Evolutionary conservation across 352 stramenopile species (phyloP).

Genomic region (Pseudoperonospora humuli): DNA sequence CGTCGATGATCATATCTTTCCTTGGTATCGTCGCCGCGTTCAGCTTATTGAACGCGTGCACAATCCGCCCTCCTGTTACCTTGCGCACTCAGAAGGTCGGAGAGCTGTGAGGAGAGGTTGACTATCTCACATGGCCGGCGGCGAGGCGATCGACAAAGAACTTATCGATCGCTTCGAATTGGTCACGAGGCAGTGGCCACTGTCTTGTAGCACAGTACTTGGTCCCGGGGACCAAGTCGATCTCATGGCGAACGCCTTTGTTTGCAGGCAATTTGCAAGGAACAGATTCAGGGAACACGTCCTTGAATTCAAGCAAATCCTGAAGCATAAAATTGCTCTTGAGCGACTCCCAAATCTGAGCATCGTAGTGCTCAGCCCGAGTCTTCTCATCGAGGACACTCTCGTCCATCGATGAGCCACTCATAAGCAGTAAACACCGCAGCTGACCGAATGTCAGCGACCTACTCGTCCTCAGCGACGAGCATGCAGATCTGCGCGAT

Average conservation of each 20-base stretch:
- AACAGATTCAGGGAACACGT: neutral
- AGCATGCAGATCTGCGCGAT: neutral
- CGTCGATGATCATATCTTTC: too few relatives aligned
- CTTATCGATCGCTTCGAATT: neutral
- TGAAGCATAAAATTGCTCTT: neutral
- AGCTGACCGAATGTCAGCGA: neutral
- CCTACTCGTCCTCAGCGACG: neutral
- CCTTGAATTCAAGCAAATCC: neutral
- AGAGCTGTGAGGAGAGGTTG: neutral
- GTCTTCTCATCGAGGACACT: neutral
- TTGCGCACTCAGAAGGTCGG: neutral
- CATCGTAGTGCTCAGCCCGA: neutral
- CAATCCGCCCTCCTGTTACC: neutral
- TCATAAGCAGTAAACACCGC: neutral
- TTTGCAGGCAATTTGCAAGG: neutral
- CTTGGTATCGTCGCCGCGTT: too few relatives aligned
- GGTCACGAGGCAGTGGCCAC: neutral
- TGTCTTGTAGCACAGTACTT: constrained; percentile 8
- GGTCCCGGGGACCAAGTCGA: neutral
- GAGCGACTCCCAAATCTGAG: neutral
- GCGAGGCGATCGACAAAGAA: neutral
- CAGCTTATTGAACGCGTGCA: neutral
- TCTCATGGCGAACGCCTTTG: neutral
- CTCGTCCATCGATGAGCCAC: neutral
- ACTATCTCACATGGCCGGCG: neutral